These are phyloP conservation scores for Diaporthe destruens DNA, from an alignment of 2,329 filamentous ascomycete species.

Conservation along the genomic window DNA sequence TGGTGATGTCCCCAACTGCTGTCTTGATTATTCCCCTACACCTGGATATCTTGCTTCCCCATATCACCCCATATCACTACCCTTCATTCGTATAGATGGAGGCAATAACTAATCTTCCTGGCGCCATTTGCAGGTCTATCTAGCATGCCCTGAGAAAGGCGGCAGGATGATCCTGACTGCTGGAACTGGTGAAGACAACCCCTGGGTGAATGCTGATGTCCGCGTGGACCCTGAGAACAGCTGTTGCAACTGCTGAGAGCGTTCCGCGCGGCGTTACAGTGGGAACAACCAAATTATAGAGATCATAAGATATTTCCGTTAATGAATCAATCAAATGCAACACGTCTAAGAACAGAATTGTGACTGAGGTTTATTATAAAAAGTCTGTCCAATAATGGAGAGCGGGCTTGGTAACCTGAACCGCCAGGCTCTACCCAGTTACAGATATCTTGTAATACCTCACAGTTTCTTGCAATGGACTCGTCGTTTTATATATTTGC, in stretches of 20 bases:
- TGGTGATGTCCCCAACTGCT: too few species aligned
- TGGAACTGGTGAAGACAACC: not conserved
- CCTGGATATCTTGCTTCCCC: not conserved
- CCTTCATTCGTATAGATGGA: not conserved
- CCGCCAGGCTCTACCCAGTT: too few species aligned
- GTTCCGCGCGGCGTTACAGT: not conserved
- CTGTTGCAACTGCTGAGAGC: not conserved
- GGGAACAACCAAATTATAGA: not conserved
- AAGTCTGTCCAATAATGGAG: not conserved
- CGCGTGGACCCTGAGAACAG: constrained; percentile 1
- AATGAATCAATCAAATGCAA: too few species aligned
- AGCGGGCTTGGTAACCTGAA: not conserved
- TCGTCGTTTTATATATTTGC: not conserved
- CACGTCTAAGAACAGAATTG: too few species aligned
- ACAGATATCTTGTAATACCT: not conserved
- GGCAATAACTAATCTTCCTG: not conserved
- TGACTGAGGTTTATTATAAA: not conserved
- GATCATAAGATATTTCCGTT: not conserved
- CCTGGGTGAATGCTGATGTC: not conserved
- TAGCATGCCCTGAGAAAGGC: not conserved
- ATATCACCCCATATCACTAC: too few species aligned
- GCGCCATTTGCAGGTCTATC: not conserved
- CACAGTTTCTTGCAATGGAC: not conserved
- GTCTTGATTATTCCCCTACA: too few species aligned
- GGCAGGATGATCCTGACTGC: not conserved